Conservation (phyloP, 768 basidiomycete genomes). For the Mycena maculata region DNA sequence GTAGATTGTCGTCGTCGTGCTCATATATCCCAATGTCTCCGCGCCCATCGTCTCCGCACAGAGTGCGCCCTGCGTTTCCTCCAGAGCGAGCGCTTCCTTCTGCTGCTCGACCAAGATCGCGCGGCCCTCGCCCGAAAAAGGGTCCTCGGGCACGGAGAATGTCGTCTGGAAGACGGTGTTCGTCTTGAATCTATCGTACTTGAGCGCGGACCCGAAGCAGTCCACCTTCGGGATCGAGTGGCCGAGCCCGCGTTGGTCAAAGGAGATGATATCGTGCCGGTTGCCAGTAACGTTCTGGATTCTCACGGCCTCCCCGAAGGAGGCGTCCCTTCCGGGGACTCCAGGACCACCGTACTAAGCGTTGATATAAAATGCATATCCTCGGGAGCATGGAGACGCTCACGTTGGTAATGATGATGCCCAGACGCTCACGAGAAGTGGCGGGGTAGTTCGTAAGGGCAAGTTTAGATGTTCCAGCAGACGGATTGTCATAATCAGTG, state of each 20-base stretch:
- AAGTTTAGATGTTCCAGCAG: slow-evolving; percentile 28
- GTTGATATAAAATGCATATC: background rate
- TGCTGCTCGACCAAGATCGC: slow-evolving; percentile 35
- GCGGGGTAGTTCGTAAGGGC: slow-evolving; percentile 32
- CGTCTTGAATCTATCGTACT: slow-evolving; percentile 30
- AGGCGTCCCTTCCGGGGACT: slow-evolving; percentile 16
- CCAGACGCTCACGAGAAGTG: slow-evolving; percentile 29
- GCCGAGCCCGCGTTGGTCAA: slow-evolving; percentile 34
- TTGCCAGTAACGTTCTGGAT: slow-evolving; percentile 27
- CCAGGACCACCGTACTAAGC: slow-evolving; percentile 31
- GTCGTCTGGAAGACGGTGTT: slow-evolving; percentile 35
- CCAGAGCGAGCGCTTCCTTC: slow-evolving; percentile 31
- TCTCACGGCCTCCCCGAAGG: slow-evolving; percentile 11
- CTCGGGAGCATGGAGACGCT: background rate
- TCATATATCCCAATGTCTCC: slow-evolving; percentile 30
- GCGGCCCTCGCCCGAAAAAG: slow-evolving; percentile 27
- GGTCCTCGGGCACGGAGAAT: slow-evolving; percentile 31
- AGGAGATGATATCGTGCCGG: slow-evolving; percentile 36
- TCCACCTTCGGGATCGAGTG: slow-evolving; percentile 28
- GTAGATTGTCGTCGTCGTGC: slow-evolving; percentile 31
- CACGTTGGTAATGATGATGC: slow-evolving; percentile 31
- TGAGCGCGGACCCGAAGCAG: slow-evolving; percentile 27
- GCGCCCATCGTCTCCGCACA: slow-evolving; percentile 30
- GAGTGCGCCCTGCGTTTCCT: slow-evolving; percentile 21
- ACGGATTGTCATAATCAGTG: slow-evolving; percentile 29